Conservation (phyloP, 2,329 filamentous ascomycete genomes). For the Metarhizium rileyi region DNA sequence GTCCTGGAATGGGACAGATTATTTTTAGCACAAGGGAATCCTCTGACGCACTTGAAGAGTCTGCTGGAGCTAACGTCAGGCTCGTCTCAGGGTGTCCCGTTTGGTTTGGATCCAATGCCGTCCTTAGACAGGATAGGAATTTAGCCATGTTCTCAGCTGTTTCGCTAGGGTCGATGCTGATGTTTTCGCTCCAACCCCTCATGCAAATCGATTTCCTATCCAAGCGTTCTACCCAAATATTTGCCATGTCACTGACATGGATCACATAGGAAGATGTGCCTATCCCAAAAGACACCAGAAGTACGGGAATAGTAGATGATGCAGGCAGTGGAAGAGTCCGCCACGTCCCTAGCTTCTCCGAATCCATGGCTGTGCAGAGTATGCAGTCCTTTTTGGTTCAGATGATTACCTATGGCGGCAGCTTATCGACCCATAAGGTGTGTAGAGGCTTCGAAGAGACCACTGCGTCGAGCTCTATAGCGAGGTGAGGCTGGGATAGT, state of each 20-base stretch:
- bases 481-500: slow-evolving; percentile 1
- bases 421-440: not conserved
- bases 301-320: slow-evolving; percentile 40
- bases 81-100: slow-evolving; percentile 33
- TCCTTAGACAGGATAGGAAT: slow-evolving; percentile 53
- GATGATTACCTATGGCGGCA: not conserved
- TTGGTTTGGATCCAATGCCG: slow-evolving; percentile 38
- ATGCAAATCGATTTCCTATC: slow-evolving; percentile 51
- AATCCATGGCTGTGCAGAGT: slow-evolving; percentile 17
- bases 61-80: slow-evolving; percentile 30
- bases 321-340: slow-evolving; percentile 23
- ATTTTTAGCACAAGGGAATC: slow-evolving; percentile 42
- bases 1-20: slow-evolving; percentile 52
- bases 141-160: slow-evolving; percentile 57
- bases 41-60: slow-evolving; percentile 23
- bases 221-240: slow-evolving; percentile 62
- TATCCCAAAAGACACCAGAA: slow-evolving; percentile 54
- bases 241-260: slow-evolving; percentile 60
- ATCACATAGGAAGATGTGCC: slow-evolving; percentile 49
- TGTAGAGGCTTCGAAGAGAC: not conserved
- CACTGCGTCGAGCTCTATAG: not conserved
- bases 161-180: slow-evolving; percentile 64
- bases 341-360: slow-evolving; percentile 26
- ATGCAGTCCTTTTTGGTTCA: not conserved
- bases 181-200: slow-evolving; percentile 52